phyloP scores from a whole-genome alignment of 1,139 yeast genomes.

The Zygosaccharomyces pseudobailii region DNA sequence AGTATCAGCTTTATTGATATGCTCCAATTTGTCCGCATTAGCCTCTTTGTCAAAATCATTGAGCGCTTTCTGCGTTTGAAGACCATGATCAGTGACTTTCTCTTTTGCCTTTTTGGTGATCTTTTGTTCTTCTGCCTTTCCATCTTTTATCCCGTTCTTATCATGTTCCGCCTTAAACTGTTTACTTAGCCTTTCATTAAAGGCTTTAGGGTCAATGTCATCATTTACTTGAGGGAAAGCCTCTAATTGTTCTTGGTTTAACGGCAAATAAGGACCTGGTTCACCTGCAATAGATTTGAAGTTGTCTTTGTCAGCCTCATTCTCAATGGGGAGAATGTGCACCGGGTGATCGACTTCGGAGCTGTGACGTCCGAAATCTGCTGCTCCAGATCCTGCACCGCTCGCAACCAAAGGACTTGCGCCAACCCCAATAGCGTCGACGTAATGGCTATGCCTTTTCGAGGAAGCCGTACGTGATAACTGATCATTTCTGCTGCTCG shows the following conservation, averaged over 20 bases:
- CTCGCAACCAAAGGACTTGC: slow-evolving; percentile 16
- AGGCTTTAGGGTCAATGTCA: slow-evolving; percentile 18
- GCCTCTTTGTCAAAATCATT: slow-evolving; percentile 1
- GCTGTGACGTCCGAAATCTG: slow-evolving; percentile 6
- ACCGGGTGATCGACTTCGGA: slow-evolving; percentile 2
- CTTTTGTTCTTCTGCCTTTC: not conserved
- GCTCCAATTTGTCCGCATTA: not conserved
- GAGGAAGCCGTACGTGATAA: not conserved
- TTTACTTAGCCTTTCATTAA: slow-evolving; percentile 17
- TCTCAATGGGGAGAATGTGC: slow-evolving; percentile 11
- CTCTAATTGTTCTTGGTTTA: slow-evolving; percentile 45
- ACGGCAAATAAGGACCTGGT: slow-evolving; percentile 53
- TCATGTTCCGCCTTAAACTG: slow-evolving; percentile 12
- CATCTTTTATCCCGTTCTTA: not conserved
- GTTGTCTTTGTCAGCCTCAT: not conserved
- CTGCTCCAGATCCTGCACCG: slow-evolving; percentile 18
- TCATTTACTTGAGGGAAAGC: slow-evolving; percentile 41
- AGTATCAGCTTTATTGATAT: not conserved
- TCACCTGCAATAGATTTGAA: slow-evolving; percentile 42
- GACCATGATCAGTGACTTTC: slow-evolving; percentile 17
- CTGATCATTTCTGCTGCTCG: no score
- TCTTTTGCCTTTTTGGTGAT: slow-evolving; percentile 8
- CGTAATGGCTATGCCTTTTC: not conserved
- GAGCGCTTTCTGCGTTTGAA: slow-evolving; percentile 1
- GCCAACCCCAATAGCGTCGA: not conserved